Evolutionary conservation across 257 asterid species (phyloP).

Genomic region (Eustoma russellianum): DNA sequence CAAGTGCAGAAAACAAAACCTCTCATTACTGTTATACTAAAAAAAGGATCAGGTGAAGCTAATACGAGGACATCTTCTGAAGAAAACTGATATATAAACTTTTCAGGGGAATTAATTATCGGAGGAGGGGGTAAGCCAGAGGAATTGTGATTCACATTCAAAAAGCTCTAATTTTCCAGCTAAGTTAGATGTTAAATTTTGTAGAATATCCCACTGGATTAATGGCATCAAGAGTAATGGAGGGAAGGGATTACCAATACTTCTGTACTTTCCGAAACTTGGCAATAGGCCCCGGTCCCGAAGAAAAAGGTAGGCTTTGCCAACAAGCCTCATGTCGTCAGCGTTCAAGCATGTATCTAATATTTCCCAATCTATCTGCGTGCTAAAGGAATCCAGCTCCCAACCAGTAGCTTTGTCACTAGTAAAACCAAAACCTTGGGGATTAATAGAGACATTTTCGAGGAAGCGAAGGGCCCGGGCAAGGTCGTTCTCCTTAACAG

Average conservation of each 20-base stretch:
- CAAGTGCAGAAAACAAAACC: too few species aligned
- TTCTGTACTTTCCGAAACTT: conserved; percentile 60
- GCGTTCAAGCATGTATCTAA: conserved; percentile 90
- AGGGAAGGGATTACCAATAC: conserved; percentile 38
- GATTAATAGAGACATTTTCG: conserved; percentile 16
- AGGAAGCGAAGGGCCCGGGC: conserved; percentile 69
- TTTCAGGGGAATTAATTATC: too few species aligned
- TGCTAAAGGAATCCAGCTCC: conserved; percentile 16
- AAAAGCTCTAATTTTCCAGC: too few species aligned
- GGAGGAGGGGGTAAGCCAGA: too few species aligned
- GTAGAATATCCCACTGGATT: too few species aligned
- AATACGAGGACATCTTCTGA: too few species aligned
- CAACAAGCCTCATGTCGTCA: conserved; percentile 91
- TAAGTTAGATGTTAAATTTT: too few species aligned
- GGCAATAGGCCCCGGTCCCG: conserved; percentile 55
- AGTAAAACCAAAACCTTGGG: conserved; percentile 13
- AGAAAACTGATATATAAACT: too few species aligned
- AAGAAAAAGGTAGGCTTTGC: conserved; percentile 62
- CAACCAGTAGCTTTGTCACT: conserved; percentile 15
- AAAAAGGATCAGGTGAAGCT: too few species aligned
- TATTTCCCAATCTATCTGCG: conserved; percentile 65
- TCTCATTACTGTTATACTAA: too few species aligned
- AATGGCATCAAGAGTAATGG: too few species aligned
- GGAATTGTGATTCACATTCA: too few species aligned
- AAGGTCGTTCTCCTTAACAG: conserved; percentile 82